Evolutionary conservation across 768 basidiomycete genomes (phyloP).

Genomic region (Phanerodontia chrysosporium): DNA sequence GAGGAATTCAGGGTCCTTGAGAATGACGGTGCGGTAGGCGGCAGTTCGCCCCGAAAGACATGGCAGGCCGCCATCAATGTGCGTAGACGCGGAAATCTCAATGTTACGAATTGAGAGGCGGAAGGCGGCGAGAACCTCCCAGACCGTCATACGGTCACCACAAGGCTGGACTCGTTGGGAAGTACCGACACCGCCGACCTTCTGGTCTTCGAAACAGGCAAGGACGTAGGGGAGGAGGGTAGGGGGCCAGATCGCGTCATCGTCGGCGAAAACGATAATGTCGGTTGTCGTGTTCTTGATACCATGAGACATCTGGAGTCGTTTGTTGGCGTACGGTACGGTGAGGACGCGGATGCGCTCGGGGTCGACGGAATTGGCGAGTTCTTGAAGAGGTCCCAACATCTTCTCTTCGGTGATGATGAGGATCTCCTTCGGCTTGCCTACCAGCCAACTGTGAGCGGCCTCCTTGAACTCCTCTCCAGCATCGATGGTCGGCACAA

Average conservation of each 20-base stretch:
- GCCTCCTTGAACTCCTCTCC: constrained; percentile 95
- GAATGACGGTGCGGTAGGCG: constrained; percentile 88
- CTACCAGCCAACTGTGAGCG: constrained; percentile 87
- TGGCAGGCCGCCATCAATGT: constrained; percentile 90
- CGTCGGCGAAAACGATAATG: constrained; percentile 92
- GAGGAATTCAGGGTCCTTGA: constrained; percentile 92
- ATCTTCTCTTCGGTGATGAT: constrained; percentile 86
- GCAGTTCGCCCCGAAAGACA: constrained; percentile 93
- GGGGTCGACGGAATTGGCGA: constrained; percentile 85
- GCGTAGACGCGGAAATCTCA: constrained; percentile 83
- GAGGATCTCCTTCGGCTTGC: constrained; percentile 82
- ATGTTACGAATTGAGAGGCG: constrained; percentile 91
- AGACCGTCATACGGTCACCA: constrained; percentile 79
- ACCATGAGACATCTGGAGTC: constrained; percentile 90
- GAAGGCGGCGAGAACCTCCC: constrained; percentile 94
- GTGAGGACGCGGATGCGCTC: constrained; percentile 81
- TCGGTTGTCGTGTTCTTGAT: constrained; percentile 89
- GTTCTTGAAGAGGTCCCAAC: constrained; percentile 82
- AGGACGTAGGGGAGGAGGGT: constrained; percentile 85
- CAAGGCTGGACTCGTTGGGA: constrained; percentile 83
- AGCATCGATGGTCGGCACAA: constrained; percentile 94
- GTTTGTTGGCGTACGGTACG: constrained; percentile 91
- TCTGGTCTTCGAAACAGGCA: constrained; percentile 93
- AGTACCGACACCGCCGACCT: constrained; percentile 89
- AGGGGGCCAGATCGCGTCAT: constrained; percentile 94